phyloP scores from a whole-genome alignment of 441 rosid species.

The Corymbia citriodora region DNA sequence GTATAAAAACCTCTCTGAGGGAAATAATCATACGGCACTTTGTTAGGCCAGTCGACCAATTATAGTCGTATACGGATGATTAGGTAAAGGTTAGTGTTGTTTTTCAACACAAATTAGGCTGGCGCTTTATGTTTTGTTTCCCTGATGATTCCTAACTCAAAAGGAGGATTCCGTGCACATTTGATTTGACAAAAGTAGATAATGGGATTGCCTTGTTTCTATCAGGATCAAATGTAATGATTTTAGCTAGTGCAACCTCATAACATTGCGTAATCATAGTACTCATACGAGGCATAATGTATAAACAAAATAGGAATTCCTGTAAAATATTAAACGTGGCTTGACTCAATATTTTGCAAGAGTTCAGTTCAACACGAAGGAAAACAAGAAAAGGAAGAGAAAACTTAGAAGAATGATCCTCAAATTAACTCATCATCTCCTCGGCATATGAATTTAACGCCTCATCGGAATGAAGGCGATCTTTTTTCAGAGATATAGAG shows the following conservation, averaged over 20 bases:
- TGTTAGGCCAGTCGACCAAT: not conserved
- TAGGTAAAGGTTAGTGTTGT: not conserved
- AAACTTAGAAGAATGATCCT: not conserved
- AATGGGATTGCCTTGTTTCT: not conserved
- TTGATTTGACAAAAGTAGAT: not conserved
- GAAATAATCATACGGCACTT: not conserved
- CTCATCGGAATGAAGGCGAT: not conserved
- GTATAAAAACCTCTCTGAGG: not conserved
- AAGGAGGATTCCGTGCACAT: not conserved
- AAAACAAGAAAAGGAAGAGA: not conserved
- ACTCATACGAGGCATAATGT: not conserved
- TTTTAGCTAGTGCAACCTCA: not conserved
- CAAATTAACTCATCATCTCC: not conserved
- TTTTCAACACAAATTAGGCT: not conserved
- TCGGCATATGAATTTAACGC: not conserved
- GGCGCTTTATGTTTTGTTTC: not conserved
- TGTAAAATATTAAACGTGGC: not conserved
- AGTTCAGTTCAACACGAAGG: not conserved
- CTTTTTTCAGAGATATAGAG: not conserved
- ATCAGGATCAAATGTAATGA: not conserved
- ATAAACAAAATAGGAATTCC: not conserved
- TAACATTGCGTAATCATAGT: not conserved
- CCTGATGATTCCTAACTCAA: not conserved
- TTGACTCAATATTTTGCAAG: not conserved
- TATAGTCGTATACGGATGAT: not conserved